These are phyloP conservation scores for Candida morakotiae DNA, from an alignment of 805 yeast species.

Conservation along the genomic window DNA sequence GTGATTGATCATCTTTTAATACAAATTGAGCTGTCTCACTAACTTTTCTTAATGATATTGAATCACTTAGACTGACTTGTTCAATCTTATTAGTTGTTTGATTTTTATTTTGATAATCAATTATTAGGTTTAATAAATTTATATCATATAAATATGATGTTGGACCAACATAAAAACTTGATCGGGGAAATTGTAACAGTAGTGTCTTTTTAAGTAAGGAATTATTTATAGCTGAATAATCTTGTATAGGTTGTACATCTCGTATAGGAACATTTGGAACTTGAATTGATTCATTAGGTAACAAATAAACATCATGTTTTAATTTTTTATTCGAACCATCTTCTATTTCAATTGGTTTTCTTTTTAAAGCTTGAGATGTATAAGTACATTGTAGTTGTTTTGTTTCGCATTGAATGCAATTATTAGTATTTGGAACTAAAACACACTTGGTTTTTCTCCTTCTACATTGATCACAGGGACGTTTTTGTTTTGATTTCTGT, in stretches of 20 bases:
- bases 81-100: conserved; percentile 49
- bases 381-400: conserved; percentile 74
- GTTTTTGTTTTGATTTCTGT: conserved; percentile 35
- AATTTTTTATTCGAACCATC: conserved; percentile 12
- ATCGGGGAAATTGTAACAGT: conserved; percentile 82
- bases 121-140: conserved; percentile 59
- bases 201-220: conserved; percentile 65
- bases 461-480: conserved; percentile 85
- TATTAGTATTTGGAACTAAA: conserved; percentile 54
- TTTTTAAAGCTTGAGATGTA: conserved; percentile 32
- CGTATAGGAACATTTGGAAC: conserved; percentile 45
- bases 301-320: conserved; percentile 12
- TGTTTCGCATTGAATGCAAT: conserved; percentile 74
- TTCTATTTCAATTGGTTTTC: conserved; percentile 9
- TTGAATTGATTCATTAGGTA: conserved; percentile 16
- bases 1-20: conserved; percentile 75
- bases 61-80: conserved; percentile 69
- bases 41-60: conserved; percentile 72
- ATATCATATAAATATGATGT: conserved; percentile 76
- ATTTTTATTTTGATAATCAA: conserved; percentile 24
- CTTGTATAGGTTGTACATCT: conserved; percentile 59
- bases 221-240: conserved; percentile 59
- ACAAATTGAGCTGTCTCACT: conserved; percentile 73
- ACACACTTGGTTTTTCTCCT: conserved; percentile 78
- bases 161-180: conserved; percentile 85